Evolutionary conservation across 805 yeast genomes (phyloP), one percentile per base, ranked within the genome.

Genomic region (Diddensiella caesifluorescens): DNA sequence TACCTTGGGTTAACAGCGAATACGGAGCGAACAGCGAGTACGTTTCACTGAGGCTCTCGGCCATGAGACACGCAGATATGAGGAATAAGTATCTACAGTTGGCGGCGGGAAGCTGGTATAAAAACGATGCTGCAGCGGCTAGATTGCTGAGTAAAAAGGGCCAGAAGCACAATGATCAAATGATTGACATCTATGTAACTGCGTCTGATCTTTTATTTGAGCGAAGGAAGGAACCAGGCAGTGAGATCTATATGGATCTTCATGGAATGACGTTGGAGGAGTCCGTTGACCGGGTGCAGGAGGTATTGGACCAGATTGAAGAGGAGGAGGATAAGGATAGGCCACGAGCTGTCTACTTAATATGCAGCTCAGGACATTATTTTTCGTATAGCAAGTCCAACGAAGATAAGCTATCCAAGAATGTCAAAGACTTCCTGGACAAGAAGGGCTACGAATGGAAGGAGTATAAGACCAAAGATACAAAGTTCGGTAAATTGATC

Each of bases 371-470:
- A 3, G 66, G 66, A 4, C 63, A 59, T 22, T 51, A 52, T 30
- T 61, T 16, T 54, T 59, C 61, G 22, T 51, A 49, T 35, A 47
- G 50, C 6, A 49, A 49, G 22, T 31, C 46, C 9, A 35, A 42
- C 13, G 59, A 58, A 2, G 64, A 62, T 36, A 57, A 53, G 41
- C 41, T 62, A 39, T 50, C 64, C 10, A 59, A 56, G 45, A 48
- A 50, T 12, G 62, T 61, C 20, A 49, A 48, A 25, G 55, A 55
- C 18, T 53, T 43, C 25, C 50, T 69, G 4, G 68, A 68, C 46
- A 55, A 59, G 29, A 48, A 60, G 42, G 71, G 70, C 2, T 69
- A 61, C 42, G 60, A 61, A 39, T 65, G 64, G 56, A 61, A 62
- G 21, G 56, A 59, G n/a, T 59, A 62, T 35, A 42, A 43, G n/a